A percentile compares a stretch with the other conserved stretches of the same genome.
Conservation (phyloP, 2,329 filamentous ascomycete species). For the Cryphonectria radicalis region DNA sequence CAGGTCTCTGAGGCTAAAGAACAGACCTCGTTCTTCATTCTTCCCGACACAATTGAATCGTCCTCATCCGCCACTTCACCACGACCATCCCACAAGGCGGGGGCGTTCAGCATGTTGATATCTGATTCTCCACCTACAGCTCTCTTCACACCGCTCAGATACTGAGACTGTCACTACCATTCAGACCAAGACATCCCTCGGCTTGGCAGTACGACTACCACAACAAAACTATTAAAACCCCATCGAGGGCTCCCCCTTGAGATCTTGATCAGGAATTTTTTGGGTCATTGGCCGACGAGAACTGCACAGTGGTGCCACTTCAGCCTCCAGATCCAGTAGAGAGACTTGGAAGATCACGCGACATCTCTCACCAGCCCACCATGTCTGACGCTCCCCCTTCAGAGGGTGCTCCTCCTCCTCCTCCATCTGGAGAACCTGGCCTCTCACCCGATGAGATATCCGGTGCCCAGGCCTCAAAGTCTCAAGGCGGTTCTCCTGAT, state of each 20-base stretch:
- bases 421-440: conserved; percentile 1
- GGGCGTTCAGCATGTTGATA: conserved; percentile 6
- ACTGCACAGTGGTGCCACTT: background rate
- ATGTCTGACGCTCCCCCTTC: conserved; percentile 24
- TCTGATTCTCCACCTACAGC: conserved; percentile 1
- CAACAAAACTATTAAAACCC: background rate
- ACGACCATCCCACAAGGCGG: background rate
- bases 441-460: conserved; percentile 1
- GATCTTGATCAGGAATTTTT: background rate
- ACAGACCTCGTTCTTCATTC: background rate
- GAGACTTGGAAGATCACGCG: background rate
- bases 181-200: background rate
- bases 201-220: background rate
- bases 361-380: conserved; percentile 2
- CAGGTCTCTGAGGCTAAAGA: background rate
- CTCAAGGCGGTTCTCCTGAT: conserved; percentile 35
- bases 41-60: background rate
- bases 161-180: background rate
- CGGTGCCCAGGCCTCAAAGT: conserved; percentile 21
- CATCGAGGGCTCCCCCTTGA: background rate
- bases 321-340: background rate
- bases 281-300: background rate
- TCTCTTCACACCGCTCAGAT: background rate
- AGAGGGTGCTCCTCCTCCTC: conserved; percentile 5
- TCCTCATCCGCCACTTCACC: background rate